phyloP scores from a whole-genome alignment of 192 early-diverging fungal genomes.

The Coemansia furcata region DNA sequence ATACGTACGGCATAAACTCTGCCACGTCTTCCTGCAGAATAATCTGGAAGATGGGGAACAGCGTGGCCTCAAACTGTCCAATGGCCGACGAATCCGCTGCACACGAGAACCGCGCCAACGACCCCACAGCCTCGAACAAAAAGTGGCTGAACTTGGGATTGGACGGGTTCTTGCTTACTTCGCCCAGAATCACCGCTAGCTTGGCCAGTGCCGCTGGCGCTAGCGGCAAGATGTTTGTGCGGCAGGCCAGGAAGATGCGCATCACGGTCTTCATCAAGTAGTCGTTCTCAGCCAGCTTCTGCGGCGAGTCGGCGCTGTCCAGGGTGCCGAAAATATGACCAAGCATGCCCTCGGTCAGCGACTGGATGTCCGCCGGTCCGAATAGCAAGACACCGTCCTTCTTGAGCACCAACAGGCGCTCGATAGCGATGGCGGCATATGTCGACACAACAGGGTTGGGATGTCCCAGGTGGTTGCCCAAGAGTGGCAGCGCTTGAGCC shows the following conservation, averaged over 20 bases:
- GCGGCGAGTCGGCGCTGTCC: slow-evolving; percentile 74
- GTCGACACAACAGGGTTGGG: slow-evolving; percentile 83
- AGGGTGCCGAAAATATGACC: slow-evolving; percentile 74
- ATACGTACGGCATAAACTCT: slow-evolving; percentile 96
- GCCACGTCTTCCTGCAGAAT: slow-evolving; percentile 82
- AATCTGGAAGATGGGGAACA: slow-evolving; percentile 86
- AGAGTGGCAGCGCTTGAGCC: slow-evolving; percentile 68
- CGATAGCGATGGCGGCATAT: slow-evolving; percentile 89
- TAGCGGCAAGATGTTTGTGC: slow-evolving; percentile 69
- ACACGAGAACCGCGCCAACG: slow-evolving; percentile 83
- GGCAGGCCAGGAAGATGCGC: slow-evolving; percentile 78
- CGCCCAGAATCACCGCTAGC: slow-evolving; percentile 73
- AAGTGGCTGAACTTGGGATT: slow-evolving; percentile 99
- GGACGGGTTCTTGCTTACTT: slow-evolving; percentile 91
- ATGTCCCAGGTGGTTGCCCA: slow-evolving; percentile 79
- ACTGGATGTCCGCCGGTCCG: slow-evolving; percentile 65
- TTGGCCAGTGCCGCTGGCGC: slow-evolving; percentile 71
- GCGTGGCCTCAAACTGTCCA: slow-evolving; percentile 75
- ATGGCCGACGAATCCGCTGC: slow-evolving; percentile 65
- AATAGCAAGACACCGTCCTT: slow-evolving; percentile 58
- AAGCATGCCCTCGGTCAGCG: slow-evolving; percentile 66
- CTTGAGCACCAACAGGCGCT: slow-evolving; percentile 85
- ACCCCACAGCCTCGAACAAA: slow-evolving; percentile 89
- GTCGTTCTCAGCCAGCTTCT: slow-evolving; percentile 95
- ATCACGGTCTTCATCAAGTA: slow-evolving; percentile 91